Conservation (phyloP, 1,139 yeast genomes). For the Entelexis sorbosivorans region DNA sequence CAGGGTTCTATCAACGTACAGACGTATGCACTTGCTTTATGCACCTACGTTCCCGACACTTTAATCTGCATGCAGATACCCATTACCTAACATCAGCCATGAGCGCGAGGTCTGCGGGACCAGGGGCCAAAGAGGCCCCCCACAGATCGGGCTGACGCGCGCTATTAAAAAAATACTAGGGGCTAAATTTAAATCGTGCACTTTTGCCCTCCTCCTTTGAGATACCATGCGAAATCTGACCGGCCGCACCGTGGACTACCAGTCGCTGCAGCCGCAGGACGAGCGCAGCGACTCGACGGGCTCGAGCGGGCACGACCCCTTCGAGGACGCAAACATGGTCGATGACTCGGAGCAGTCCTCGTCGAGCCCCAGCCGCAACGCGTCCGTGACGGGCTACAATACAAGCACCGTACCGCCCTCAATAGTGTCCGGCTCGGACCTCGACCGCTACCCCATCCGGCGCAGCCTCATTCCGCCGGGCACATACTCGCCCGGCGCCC, state of each 20-base stretch:
- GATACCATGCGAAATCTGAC: constrained; percentile 15
- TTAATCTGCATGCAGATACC: too few relatives aligned
- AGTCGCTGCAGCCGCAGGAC: constrained; percentile 11
- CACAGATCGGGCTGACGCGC: too few relatives aligned
- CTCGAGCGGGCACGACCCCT: not conserved
- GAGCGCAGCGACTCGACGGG: constrained; percentile 5
- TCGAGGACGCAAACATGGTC: not conserved
- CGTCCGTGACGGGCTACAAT: not conserved
- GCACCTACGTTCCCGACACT: too few relatives aligned
- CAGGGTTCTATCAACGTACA: too few relatives aligned
- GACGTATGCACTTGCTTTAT: too few relatives aligned
- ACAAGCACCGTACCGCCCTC: constrained; percentile 14
- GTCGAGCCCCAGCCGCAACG: not conserved
- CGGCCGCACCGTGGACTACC: constrained; percentile 16
- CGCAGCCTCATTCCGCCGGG: constrained; percentile 17
- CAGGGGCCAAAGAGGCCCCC: too few relatives aligned
- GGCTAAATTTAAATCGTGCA: too few relatives aligned
- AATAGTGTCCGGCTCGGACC: constrained; percentile 26
- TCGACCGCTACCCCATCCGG: constrained; percentile 33
- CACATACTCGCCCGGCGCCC: constrained; percentile 5
- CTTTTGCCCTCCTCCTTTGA: too few relatives aligned
- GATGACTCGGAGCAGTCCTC: not conserved
- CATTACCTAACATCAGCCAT: too few relatives aligned
- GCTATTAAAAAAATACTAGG: too few relatives aligned
- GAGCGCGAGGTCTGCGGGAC: too few relatives aligned